phyloP scores from a whole-genome alignment of 805 yeast species.

The Candida takata region DNA sequence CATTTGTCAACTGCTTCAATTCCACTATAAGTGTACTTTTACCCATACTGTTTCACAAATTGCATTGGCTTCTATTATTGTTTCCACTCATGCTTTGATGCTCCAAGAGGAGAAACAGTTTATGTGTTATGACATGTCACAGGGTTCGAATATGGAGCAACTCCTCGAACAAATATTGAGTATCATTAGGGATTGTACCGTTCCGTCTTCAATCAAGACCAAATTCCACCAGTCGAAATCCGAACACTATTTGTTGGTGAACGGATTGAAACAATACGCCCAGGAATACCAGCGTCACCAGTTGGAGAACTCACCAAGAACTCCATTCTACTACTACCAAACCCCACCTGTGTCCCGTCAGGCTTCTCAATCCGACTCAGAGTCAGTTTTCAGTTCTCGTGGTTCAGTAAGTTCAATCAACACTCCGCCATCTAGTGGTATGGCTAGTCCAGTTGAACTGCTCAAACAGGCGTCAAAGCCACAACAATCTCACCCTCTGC shows the following conservation, averaged over 20 bases:
- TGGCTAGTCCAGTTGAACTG: slow-evolving; percentile 15
- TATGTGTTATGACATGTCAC: slow-evolving; percentile 15
- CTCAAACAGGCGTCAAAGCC: slow-evolving; percentile 3
- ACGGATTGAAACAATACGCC: slow-evolving; percentile 16
- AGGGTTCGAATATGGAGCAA: slow-evolving; percentile 14
- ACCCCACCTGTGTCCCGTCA: slow-evolving; percentile 16
- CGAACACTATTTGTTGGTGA: slow-evolving; percentile 12
- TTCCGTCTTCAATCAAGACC: slow-evolving; percentile 38
- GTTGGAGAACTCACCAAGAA: slow-evolving; percentile 11
- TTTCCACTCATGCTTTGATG: slow-evolving; percentile 40
- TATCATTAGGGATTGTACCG: slow-evolving; percentile 11
- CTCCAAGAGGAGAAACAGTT: slow-evolving; percentile 15
- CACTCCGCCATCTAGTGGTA: slow-evolving; percentile 16
- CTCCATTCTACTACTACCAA: slow-evolving; percentile 16
- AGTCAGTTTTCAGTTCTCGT: slow-evolving; percentile 8
- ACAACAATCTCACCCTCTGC: not conserved
- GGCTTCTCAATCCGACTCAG: slow-evolving; percentile 12
- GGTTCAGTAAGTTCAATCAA: slow-evolving; percentile 15
- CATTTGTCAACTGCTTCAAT: slow-evolving; percentile 60
- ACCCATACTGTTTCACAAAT: slow-evolving; percentile 38
- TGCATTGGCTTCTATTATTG: slow-evolving; percentile 43
- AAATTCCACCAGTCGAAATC: slow-evolving; percentile 34
- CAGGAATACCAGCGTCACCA: slow-evolving; percentile 17
- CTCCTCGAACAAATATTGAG: slow-evolving; percentile 19
- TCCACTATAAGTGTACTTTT: slow-evolving; percentile 52